Evolutionary conservation across 768 basidiomycete genomes (phyloP).

Genomic region (Leccinum ochraceum): DNA sequence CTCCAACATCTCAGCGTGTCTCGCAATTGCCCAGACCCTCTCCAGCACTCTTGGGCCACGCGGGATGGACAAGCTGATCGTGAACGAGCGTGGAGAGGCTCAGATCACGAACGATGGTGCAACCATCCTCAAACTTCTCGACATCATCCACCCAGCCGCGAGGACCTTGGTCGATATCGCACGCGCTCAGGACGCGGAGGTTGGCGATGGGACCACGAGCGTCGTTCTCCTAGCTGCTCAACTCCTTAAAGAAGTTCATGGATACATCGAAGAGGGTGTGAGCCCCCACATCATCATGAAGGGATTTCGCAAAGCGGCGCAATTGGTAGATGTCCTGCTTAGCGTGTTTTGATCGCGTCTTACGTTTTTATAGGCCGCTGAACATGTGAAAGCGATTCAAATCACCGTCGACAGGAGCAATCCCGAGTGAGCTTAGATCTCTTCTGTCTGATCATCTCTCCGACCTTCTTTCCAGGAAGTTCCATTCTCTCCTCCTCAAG

Average conservation of each 20-base stretch:
- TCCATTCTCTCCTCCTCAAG: conserved; percentile 92
- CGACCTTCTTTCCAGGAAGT: conserved; percentile 55
- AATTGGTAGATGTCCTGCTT: conserved; percentile 60
- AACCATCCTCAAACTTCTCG: conserved; percentile 95
- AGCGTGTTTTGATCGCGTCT: conserved; percentile 12
- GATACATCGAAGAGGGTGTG: conserved; percentile 94
- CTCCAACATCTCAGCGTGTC: conserved; percentile 95
- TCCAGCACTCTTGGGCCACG: conserved; percentile 95
- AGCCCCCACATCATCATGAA: conserved; percentile 98
- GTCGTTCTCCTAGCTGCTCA: conserved; percentile 95
- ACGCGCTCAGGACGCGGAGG: conserved; percentile 96
- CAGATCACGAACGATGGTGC: conserved; percentile 99
- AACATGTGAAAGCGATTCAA: conserved; percentile 88
- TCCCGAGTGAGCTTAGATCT: conserved; percentile 66
- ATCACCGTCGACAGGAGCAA: conserved; percentile 87
- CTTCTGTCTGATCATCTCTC: conserved; percentile 3
- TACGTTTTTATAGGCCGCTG: conserved; percentile 59
- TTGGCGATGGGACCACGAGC: conserved; percentile 97
- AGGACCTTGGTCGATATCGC: conserved; percentile 98
- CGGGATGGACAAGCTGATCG: conserved; percentile 99
- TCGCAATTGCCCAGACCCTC: conserved; percentile 89
- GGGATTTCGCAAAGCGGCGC: conserved; percentile 85
- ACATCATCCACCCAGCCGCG: conserved; percentile 97
- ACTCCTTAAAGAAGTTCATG: conserved; percentile 87
- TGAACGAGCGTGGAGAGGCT: conserved; percentile 89